Evolutionary conservation across 2,329 filamentous ascomycete genomes (phyloP).

Genomic region (Thelonectria blattea): DNA sequence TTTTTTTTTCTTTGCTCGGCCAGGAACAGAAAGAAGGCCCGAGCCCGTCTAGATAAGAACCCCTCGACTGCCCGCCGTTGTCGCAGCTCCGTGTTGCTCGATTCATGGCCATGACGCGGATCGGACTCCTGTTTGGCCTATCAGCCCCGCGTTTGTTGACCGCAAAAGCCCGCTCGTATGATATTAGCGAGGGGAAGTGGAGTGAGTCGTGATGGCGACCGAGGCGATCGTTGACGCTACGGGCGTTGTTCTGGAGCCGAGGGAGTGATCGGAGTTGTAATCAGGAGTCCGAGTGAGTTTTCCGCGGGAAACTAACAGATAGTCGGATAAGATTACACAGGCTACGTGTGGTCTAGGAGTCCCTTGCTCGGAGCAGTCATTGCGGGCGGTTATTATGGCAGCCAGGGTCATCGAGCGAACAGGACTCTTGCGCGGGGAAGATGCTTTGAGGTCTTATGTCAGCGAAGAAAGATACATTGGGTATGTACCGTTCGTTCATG

Average conservation of each 20-base stretch:
- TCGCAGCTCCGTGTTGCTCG: background rate
- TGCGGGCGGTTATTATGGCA: too few species aligned
- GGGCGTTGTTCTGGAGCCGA: slow-evolving; percentile 32
- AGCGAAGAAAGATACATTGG: too few species aligned
- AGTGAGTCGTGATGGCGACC: background rate
- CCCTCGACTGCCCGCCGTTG: background rate
- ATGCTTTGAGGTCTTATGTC: too few species aligned
- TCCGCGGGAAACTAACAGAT: slow-evolving; percentile 29
- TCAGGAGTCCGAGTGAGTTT: slow-evolving; percentile 23
- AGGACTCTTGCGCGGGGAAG: too few species aligned
- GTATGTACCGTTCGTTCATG: too few species aligned
- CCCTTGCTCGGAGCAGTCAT: too few species aligned
- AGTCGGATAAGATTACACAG: too few species aligned
- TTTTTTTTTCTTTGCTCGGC: background rate
- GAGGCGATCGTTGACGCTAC: slow-evolving; percentile 15
- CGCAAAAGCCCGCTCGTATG: slow-evolving; percentile 12
- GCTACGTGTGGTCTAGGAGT: too few species aligned
- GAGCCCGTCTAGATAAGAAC: slow-evolving; percentile 23
- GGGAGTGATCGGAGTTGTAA: slow-evolving; percentile 20
- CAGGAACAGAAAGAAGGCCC: too few species aligned
- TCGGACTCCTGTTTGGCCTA: slow-evolving; percentile 12
- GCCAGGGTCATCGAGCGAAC: too few species aligned
- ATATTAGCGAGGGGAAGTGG: slow-evolving; percentile 23
- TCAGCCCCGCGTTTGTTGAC: slow-evolving; percentile 22
- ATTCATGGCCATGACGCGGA: slow-evolving; percentile 15